These are phyloP conservation scores for Boletus sp. DNA, from an alignment of 1,284 basidiomycete genomes.

Conservation along the genomic window DNA sequence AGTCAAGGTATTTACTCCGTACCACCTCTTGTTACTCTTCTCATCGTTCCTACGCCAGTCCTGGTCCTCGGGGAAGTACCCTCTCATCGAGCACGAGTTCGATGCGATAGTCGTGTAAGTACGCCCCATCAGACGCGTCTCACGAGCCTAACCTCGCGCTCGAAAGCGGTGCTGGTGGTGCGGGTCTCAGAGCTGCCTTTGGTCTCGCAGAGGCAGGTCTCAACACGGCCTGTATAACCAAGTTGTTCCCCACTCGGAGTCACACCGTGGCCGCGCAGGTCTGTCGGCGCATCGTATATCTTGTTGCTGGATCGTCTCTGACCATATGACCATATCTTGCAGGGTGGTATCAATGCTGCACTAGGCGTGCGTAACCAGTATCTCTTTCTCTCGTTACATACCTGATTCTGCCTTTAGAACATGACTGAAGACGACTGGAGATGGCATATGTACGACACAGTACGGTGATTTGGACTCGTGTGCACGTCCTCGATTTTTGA, in stretches of 20 bases:
- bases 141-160: constrained; percentile 13
- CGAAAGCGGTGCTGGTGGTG: constrained; percentile 90
- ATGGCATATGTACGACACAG: constrained; percentile 99
- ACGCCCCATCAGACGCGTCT: constrained; percentile 2
- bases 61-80: constrained; percentile 83
- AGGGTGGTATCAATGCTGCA: constrained; percentile 99
- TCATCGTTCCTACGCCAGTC: constrained; percentile 41
- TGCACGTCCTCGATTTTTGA: constrained; percentile 12
- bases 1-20: constrained; percentile 53
- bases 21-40: constrained; percentile 11
- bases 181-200: constrained; percentile 96
- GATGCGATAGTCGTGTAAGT: constrained; percentile 95
- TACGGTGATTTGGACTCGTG: constrained; percentile 35
- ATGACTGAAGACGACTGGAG: constrained; percentile 99
- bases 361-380: constrained; percentile 68
- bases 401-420: constrained; percentile 56
- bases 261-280: constrained; percentile 99
- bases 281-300: constrained; percentile 22
- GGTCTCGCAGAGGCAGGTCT: constrained; percentile 98
- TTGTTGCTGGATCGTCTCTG: constrained; percentile 10
- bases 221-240: constrained; percentile 98
- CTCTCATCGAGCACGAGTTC: constrained; percentile 96
- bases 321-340: constrained; percentile 16
- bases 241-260: constrained; percentile 98
- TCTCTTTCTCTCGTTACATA: constrained; percentile 9